Conservation (phyloP, 176 grass and related monocot species). For the Poa annua region DNA sequence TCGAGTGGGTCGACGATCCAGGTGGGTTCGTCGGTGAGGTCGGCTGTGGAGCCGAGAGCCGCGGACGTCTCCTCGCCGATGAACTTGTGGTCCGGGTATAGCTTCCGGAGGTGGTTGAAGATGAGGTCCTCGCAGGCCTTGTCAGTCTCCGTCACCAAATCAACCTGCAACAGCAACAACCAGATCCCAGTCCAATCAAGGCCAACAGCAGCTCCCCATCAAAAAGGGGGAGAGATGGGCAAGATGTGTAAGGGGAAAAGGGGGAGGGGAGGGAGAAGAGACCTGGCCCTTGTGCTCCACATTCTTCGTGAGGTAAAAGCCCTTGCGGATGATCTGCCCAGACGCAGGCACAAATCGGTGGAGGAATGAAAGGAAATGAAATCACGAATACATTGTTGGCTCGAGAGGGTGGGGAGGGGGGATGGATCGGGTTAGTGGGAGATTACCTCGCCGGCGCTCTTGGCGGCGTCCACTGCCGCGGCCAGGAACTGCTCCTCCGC, state of each 20-base stretch:
- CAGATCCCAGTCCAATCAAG: slow-evolving; percentile 27
- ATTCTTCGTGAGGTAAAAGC: slow-evolving; percentile 86
- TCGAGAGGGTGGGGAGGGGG: background rate
- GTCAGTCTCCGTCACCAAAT: slow-evolving; percentile 99
- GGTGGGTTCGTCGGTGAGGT: slow-evolving; percentile 84
- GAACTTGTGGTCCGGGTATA: slow-evolving; percentile 88
- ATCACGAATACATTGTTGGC: slow-evolving; percentile 35
- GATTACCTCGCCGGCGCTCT: slow-evolving; percentile 76
- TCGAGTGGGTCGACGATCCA: slow-evolving; percentile 98
- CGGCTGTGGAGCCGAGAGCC: slow-evolving; percentile 65
- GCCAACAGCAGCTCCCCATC: background rate
- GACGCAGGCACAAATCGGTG: background rate
- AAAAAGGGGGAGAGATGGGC: too few species aligned
- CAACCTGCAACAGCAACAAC: slow-evolving; percentile 58
- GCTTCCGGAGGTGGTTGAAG: slow-evolving; percentile 82
- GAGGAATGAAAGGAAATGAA: background rate
- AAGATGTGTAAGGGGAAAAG: background rate
- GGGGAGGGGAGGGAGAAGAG: background rate
- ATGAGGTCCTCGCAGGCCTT: slow-evolving; percentile 97
- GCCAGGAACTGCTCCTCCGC: slow-evolving; percentile 67
- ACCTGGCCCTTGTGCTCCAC: slow-evolving; percentile 99
- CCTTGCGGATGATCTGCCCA: slow-evolving; percentile 74
- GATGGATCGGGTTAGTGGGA: background rate
- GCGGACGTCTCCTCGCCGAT: slow-evolving; percentile 97
- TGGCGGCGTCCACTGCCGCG: slow-evolving; percentile 75